Evolutionary conservation across 768 basidiomycete species (phyloP).

Genomic region (Russula foetens): DNA sequence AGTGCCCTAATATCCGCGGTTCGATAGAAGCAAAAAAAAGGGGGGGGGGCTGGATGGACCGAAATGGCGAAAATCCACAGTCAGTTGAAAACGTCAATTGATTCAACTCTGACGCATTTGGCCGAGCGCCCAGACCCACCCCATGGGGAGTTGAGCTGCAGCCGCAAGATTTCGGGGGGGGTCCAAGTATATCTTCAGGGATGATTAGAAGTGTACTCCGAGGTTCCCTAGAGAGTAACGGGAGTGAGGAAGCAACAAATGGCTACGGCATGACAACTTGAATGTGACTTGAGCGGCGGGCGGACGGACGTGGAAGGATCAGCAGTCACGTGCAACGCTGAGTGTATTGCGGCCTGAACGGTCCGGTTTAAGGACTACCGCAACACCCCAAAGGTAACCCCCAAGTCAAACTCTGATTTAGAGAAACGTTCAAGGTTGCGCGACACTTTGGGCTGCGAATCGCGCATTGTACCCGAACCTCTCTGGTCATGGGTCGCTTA

Average conservation of each 20-base stretch:
- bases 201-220: not conserved
- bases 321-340: too few relatives aligned
- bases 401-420: too few relatives aligned
- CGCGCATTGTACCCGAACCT: too few relatives aligned
- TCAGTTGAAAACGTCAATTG: not conserved
- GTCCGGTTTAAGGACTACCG: too few relatives aligned
- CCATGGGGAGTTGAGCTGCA: constrained; percentile 4
- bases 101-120: not conserved
- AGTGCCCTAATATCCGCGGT: constrained; percentile 1
- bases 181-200: not conserved
- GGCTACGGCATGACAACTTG: too few relatives aligned
- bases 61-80: not conserved
- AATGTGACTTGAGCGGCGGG: too few relatives aligned
- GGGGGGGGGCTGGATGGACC: not conserved
- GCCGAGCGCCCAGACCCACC: not conserved
- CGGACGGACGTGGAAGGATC: too few relatives aligned
- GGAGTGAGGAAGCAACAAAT: constrained; percentile 1
- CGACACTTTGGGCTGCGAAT: too few relatives aligned
- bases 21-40: not conserved
- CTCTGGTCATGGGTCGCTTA: constrained; percentile 43
- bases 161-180: not conserved
- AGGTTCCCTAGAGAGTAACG: not conserved
- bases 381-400: too few relatives aligned
- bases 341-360: too few relatives aligned
- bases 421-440: too few relatives aligned